These are phyloP conservation scores for Malania oleifera DNA, from an alignment of 164 flowering plant genomes.

Conservation along the genomic window DNA sequence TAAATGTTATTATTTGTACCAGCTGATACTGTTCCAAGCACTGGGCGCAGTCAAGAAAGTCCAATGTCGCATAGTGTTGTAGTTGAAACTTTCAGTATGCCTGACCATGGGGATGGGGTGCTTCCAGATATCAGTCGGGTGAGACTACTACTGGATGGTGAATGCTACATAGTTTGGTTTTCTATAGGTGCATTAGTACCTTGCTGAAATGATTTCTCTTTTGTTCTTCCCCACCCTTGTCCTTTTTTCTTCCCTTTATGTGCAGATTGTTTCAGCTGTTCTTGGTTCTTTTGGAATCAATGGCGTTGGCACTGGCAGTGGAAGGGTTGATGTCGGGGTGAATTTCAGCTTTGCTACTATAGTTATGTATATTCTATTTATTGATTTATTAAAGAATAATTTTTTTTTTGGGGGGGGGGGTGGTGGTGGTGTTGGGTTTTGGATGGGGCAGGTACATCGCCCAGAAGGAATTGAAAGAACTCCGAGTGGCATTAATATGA, in stretches of 20 bases:
- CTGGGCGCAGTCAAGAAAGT: constrained; percentile 29
- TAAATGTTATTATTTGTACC: constrained; percentile 25
- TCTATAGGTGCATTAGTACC: neutral
- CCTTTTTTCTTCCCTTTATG: constrained; percentile 9
- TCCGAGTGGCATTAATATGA: constrained; percentile 17
- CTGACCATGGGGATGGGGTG: constrained; percentile 72
- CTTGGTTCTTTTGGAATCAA: constrained; percentile 70
- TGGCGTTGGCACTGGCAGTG: constrained; percentile 36
- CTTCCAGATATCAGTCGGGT: constrained; percentile 75
- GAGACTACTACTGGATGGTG: constrained; percentile 12
- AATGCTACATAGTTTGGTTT: neutral
- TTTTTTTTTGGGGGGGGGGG: constrained; percentile 3
- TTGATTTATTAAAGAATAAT: neutral
- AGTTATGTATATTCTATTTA: neutral
- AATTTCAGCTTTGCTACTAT: neutral
- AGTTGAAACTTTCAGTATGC: constrained; percentile 68
- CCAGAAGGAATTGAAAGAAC: constrained; percentile 29
- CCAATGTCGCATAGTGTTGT: constrained; percentile 53
- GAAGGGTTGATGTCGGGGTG: constrained; percentile 55
- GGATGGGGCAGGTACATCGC: constrained; percentile 31
- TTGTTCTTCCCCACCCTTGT: neutral
- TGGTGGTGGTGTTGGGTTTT: neutral
- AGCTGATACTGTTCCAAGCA: constrained; percentile 41
- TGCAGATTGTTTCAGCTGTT: constrained; percentile 77
- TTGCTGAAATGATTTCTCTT: neutral